Conservation (phyloP, 139 green algal species). For the Coelastrella sp. region DNA sequence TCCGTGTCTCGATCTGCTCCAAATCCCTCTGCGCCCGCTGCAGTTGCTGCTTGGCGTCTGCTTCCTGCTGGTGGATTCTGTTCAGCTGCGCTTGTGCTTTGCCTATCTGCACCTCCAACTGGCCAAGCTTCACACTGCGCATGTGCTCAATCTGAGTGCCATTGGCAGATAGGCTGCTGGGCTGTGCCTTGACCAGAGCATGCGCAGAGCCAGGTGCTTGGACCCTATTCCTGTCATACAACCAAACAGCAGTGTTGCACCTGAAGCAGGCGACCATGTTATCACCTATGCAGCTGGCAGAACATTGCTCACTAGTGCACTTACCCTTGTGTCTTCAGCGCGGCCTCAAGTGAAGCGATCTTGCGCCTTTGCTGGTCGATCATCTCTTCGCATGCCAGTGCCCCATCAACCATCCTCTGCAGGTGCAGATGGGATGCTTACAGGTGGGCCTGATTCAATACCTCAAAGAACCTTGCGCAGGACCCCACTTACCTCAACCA, state of each 20-base stretch:
- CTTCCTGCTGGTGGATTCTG: neutral
- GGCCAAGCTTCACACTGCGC: conserved; percentile 29
- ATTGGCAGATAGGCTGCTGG: too few relatives aligned
- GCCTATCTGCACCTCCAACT: conserved; percentile 18
- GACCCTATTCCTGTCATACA: too few relatives aligned
- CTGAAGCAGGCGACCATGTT: too few relatives aligned
- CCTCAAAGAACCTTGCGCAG: too few relatives aligned
- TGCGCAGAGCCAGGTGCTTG: too few relatives aligned
- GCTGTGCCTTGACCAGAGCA: too few relatives aligned
- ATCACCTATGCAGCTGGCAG: too few relatives aligned
- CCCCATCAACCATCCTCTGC: conserved; percentile 13
- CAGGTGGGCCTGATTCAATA: neutral
- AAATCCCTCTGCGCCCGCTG: neutral
- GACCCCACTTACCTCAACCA: conserved; percentile 5
- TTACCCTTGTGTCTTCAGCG: neutral
- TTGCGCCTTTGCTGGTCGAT: neutral
- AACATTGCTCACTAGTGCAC: too few relatives aligned
- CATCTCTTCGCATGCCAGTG: neutral
- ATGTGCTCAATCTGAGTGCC: neutral
- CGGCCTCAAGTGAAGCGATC: neutral
- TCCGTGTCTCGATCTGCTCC: neutral
- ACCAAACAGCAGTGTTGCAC: too few relatives aligned
- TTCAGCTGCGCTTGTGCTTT: conserved; percentile 13
- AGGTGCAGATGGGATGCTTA: neutral
- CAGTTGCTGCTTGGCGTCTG: conserved; percentile 6